A percentile compares a stretch with the other conserved stretches of the same genome.
phyloP scores from a whole-genome alignment of 2,329 filamentous ascomycete species.

The Xylaria polymorpha region DNA sequence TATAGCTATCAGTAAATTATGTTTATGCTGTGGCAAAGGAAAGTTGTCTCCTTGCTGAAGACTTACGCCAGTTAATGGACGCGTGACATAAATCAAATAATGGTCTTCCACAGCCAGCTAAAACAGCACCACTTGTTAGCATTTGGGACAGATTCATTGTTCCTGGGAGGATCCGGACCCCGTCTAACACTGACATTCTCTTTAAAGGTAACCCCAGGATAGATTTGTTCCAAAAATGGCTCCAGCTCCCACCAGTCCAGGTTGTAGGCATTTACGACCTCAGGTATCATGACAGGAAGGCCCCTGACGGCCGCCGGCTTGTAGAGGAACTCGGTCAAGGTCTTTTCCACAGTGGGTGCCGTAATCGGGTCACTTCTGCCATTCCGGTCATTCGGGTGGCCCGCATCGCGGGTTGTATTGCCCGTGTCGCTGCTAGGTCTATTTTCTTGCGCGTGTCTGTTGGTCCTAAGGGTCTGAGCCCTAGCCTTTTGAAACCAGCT shows the following conservation, averaged over 20 bases:
- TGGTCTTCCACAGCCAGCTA: conserved; percentile 24
- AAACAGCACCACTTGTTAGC: conserved; percentile 13
- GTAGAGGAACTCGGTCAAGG: conserved; percentile 21
- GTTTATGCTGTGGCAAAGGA: not conserved
- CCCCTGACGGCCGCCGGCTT: conserved; percentile 21
- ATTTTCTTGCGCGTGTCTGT: not conserved
- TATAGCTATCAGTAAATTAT: not conserved
- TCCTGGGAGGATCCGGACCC: not conserved
- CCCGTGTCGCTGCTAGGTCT: conserved; percentile 6
- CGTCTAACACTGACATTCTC: conserved; percentile 20
- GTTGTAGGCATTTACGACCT: conserved; percentile 26
- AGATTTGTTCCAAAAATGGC: conserved; percentile 12
- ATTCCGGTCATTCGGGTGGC: conserved; percentile 1
- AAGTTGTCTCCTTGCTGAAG: not conserved
- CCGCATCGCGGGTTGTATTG: conserved; percentile 8
- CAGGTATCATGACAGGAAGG: conserved; percentile 5
- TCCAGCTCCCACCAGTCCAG: conserved; percentile 28
- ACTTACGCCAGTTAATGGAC: conserved; percentile 17
- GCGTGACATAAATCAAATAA: conserved; percentile 32
- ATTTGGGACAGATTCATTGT: not conserved
- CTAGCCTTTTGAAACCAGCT: conserved; percentile 31
- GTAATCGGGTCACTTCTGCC: not conserved
- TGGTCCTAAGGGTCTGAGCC: conserved; percentile 21
- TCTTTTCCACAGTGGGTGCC: conserved; percentile 11
- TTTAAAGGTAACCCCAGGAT: conserved; percentile 23